phyloP scores from a whole-genome alignment of 345 rosid genomes.

The Mercurialis annua region DNA sequence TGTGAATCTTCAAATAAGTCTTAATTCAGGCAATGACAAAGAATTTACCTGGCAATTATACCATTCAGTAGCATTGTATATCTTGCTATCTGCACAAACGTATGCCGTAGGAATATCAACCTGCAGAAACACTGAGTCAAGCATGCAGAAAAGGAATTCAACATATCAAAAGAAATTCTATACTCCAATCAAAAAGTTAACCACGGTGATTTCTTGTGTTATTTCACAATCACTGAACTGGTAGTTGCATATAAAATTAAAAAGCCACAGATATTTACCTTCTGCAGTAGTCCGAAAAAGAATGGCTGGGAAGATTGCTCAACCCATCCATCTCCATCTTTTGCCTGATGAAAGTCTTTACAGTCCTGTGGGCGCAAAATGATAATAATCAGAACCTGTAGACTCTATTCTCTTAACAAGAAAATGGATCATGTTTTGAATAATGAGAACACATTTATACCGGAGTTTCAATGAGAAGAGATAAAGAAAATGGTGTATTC shows the following conservation, averaged over 20 bases:
- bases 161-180: neutral
- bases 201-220: slow-evolving; percentile 1
- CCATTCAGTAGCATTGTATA: slow-evolving; percentile 93
- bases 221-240: slow-evolving; percentile 3
- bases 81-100: slow-evolving; percentile 85
- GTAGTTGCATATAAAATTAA: neutral
- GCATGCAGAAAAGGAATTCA: neutral
- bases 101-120: slow-evolving; percentile 79
- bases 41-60: slow-evolving; percentile 87
- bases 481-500: neutral
- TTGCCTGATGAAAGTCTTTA: slow-evolving; percentile 87
- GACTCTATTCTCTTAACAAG: neutral
- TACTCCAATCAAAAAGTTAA: neutral
- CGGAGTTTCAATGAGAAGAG: neutral
- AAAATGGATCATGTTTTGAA: slow-evolving; percentile 15
- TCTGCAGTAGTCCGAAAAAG: slow-evolving; percentile 78
- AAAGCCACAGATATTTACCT: slow-evolving; percentile 38
- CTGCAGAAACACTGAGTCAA: slow-evolving; percentile 38
- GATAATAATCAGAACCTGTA: neutral
- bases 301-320: slow-evolving; percentile 85
- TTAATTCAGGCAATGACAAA: neutral
- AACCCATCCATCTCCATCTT: slow-evolving; percentile 99
- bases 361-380: slow-evolving; percentile 63
- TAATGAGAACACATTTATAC: neutral
- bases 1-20: neutral